These are phyloP conservation scores for Cordyceps pruinosa DNA, from an alignment of 2,329 filamentous ascomycete genomes.

Conservation along the genomic window DNA sequence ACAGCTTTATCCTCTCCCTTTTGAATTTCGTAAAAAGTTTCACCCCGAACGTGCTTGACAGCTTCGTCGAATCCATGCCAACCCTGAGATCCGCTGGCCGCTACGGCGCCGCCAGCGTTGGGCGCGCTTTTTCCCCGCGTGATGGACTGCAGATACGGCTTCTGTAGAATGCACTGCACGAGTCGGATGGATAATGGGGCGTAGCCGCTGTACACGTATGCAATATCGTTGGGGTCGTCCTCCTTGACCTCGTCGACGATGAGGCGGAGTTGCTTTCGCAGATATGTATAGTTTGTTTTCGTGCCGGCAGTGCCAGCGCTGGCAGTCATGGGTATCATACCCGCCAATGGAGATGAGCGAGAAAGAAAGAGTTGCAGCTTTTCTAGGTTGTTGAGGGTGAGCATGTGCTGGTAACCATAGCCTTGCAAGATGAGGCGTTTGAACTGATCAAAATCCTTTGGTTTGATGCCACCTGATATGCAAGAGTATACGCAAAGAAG, in stretches of 20 bases:
- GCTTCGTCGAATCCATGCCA: constrained; percentile 94
- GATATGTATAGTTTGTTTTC: constrained; percentile 83
- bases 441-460: constrained; percentile 83
- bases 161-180: constrained; percentile 88
- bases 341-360: constrained; percentile 67
- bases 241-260: constrained; percentile 97
- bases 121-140: constrained; percentile 52
- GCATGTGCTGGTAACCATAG: constrained; percentile 89
- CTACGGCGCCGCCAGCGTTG: constrained; percentile 20
- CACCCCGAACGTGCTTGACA: constrained; percentile 77
- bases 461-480: constrained; percentile 79
- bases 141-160: constrained; percentile 69
- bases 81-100: constrained; percentile 61
- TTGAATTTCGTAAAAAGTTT: constrained; percentile 87
- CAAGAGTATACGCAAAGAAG: constrained; percentile 88
- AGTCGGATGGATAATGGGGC: constrained; percentile 86
- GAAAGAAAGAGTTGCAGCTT: constrained; percentile 82
- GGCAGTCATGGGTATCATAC: constrained; percentile 70
- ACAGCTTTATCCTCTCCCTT: constrained; percentile 89
- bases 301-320: constrained; percentile 47
- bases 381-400: constrained; percentile 82
- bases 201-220: constrained; percentile 98
- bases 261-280: constrained; percentile 78
- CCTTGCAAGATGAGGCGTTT: constrained; percentile 82
- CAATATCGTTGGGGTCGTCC: constrained; percentile 85